A percentile compares a stretch with the other conserved stretches of the same genome.
These are phyloP conservation scores for Microascus cirrosus DNA, from an alignment of 2,329 filamentous ascomycete species.

Conservation along the genomic window DNA sequence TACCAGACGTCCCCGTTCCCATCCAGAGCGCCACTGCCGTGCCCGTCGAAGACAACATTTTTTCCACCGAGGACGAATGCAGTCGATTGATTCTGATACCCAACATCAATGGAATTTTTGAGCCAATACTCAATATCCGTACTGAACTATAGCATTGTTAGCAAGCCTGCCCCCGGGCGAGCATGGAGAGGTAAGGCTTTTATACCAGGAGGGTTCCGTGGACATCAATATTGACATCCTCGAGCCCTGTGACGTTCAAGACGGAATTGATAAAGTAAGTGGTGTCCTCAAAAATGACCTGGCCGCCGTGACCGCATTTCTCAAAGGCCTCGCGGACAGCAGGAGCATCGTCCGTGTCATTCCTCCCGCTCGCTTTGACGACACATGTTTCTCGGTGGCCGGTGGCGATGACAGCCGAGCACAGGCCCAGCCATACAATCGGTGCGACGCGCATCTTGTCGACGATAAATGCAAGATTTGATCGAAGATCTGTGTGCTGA, in stretches of 20 bases:
- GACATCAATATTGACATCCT: background rate
- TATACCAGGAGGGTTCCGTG: background rate
- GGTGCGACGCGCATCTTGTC: background rate
- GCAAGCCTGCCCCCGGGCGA: background rate
- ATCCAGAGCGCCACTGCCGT: background rate
- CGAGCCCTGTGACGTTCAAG: background rate
- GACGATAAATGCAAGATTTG: too few relatives aligned
- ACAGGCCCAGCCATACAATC: background rate
- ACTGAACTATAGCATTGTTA: background rate
- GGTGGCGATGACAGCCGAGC: background rate
- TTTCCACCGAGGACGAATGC: background rate
- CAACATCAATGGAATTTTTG: background rate
- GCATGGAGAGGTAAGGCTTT: background rate
- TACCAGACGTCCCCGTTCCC: background rate
- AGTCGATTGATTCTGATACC: background rate
- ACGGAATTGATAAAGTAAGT: background rate
- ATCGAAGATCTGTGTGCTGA: background rate
- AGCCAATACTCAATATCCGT: background rate
- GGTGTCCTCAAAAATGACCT: background rate
- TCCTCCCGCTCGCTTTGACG: background rate
- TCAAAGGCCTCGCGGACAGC: background rate
- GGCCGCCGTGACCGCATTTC: background rate
- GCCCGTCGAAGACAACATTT: background rate
- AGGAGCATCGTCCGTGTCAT: background rate
- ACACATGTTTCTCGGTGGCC: background rate